Evolutionary conservation across 164 flowering plant genomes (phyloP).

Genomic region (Kingdonia uniflora): DNA sequence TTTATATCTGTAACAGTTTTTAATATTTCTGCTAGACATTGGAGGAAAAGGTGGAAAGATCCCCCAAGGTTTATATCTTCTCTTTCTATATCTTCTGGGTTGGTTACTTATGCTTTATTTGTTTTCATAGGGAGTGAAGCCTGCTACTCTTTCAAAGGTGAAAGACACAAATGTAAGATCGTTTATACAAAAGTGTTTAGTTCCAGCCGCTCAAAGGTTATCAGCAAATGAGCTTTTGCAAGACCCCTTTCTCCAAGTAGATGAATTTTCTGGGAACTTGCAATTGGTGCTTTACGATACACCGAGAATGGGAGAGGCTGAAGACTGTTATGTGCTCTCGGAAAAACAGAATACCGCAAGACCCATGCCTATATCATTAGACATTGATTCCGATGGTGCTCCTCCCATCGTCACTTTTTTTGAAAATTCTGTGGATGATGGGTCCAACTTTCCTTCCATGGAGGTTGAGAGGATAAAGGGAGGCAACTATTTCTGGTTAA

Average conservation of each 20-base stretch:
- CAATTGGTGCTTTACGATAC: conserved; percentile 30
- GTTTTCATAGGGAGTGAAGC: conserved; percentile 49
- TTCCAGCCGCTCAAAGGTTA: conserved; percentile 38
- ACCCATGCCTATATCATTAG: conserved; percentile 43
- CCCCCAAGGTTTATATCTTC: too few relatives aligned
- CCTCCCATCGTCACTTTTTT: conserved; percentile 15
- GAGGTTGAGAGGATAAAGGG: conserved; percentile 47
- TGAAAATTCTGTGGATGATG: conserved; percentile 11
- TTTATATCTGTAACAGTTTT: too few relatives aligned
- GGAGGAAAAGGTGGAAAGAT: too few relatives aligned
- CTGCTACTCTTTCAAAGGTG: conserved; percentile 47
- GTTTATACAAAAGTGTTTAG: conserved; percentile 58
- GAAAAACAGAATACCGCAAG: conserved; percentile 22
- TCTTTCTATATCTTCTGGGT: too few relatives aligned
- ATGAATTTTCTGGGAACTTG: conserved; percentile 17
- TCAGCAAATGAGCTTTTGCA: conserved; percentile 53
- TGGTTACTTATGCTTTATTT: too few relatives aligned
- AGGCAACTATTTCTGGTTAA: conserved; percentile 48
- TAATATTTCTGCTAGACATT: too few relatives aligned
- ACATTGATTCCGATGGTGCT: conserved; percentile 42
- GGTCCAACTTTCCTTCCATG: conserved; percentile 8
- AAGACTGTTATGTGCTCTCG: conserved; percentile 38
- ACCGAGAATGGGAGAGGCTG: conserved; percentile 30
- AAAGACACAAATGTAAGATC: conserved; percentile 31
- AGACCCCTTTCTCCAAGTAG: conserved; percentile 50